Evolutionary conservation across 345 rosid species (phyloP).

Genomic region (Barbarea vulgaris): DNA sequence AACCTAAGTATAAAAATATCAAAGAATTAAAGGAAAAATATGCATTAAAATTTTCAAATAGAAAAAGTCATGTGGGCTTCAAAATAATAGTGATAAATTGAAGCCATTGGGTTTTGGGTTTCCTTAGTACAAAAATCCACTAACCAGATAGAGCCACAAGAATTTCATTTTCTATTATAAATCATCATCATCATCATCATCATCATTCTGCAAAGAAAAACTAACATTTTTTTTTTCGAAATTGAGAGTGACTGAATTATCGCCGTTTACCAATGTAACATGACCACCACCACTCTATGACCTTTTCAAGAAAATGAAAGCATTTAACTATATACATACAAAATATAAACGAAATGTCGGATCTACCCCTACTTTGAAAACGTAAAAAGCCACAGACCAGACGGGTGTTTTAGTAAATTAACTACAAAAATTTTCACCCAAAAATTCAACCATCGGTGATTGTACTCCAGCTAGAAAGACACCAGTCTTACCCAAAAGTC

Average conservation of each 20-base stretch:
- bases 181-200: too few species aligned
- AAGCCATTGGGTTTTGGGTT: constrained; percentile 18
- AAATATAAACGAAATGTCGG: not conserved
- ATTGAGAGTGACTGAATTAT: constrained; percentile 18
- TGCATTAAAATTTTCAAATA: not conserved
- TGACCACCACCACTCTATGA: constrained; percentile 37
- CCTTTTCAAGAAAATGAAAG: constrained; percentile 31
- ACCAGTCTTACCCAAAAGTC: constrained; percentile 36
- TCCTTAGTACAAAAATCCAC: not conserved
- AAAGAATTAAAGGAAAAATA: not conserved
- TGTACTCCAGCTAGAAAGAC: constrained; percentile 32
- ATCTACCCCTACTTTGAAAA: not conserved
- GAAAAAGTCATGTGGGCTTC: not conserved
- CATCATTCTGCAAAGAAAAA: not conserved
- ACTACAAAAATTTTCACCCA: not conserved
- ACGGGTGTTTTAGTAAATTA: not conserved
- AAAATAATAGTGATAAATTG: not conserved
- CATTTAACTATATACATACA: not conserved
- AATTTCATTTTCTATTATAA: not conserved
- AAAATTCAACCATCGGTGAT: constrained; percentile 22
- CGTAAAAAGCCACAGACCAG: not conserved
- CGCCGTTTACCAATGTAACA: constrained; percentile 37
- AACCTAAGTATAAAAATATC: not conserved
- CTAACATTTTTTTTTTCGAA: not conserved
- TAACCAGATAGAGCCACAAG: not conserved